Base-by-base conservation (phyloP, 164 flowering plant species). In the Amborella trichopoda region DNA sequence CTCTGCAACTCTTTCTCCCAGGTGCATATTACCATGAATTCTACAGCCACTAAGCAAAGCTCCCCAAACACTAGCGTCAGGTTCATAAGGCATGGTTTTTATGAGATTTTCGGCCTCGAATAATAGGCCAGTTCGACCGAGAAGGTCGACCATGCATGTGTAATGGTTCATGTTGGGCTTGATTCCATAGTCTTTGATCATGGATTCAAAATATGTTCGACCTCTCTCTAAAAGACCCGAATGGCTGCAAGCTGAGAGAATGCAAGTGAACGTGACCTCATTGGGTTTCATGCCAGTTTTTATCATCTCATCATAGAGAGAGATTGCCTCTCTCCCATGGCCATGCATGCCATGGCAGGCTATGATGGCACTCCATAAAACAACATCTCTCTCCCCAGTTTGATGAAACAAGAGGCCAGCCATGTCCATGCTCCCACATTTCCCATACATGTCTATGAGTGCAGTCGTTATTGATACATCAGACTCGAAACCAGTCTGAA, bases 121-220 rank as follows among this genome's bases (percentile, higher is more conserved):
- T 23, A 55, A 40, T 40, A 19, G 26, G 9, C 59, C 52, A 1
- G 59, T 22, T 4, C 42, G 53, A 40, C 47, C 59, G 33, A 55
- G 53, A 40, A 48, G 52, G 48, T 48, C 59, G 3, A 55, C 59
- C 59, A 48, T 55, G 25, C 59, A 55, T 3, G 59, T 53, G 40
- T 55, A 39, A 30, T 55, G 59, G 30, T 40, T 55, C 3, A 55
- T 34, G 25, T 40, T 40, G 16, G 48, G 48, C 25, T 21, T 24
- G 40, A 55, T 30, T 28, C 48, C 46, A 40, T 55, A 55, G 20
- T 55, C 30, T 10, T 16, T 17, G 13, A 19, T 24, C 59, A 55
- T 55, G 11, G 19, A 40, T 23, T 30, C 39, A 47, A 55, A 55
- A 48, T 48, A 48, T 44, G 18, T 28, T 23, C 16, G 30, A 22